Evolutionary conservation across 192 early-diverging fungal species (phyloP).

Genomic region (Chytriomyces confervae): DNA sequence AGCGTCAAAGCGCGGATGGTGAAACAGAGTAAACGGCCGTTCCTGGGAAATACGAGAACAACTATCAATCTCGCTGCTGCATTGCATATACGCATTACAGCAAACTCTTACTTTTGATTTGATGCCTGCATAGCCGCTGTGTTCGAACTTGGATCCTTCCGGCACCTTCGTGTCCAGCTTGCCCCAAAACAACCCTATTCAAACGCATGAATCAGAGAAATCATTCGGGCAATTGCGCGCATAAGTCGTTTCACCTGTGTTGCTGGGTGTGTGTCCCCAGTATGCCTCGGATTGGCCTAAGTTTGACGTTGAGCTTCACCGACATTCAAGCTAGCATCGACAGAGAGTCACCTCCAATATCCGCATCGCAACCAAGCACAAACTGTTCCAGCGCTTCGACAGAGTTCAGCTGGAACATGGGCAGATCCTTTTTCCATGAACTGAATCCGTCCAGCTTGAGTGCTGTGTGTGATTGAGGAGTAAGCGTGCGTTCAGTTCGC

Average conservation of each 20-base stretch:
- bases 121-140: conserved; percentile 92
- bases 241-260: conserved; percentile 51
- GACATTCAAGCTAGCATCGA: not conserved
- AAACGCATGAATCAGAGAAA: not conserved
- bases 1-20: conserved; percentile 82
- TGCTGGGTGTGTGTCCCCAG: conserved; percentile 71
- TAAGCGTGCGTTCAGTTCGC: not conserved
- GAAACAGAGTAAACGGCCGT: conserved; percentile 71
- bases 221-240: conserved; percentile 28
- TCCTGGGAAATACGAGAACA: conserved; percentile 48
- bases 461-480: not conserved
- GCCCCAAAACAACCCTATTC: conserved; percentile 75
- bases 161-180: conserved; percentile 81
- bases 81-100: not conserved
- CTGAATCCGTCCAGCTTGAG: conserved; percentile 24
- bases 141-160: conserved; percentile 68
- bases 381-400: conserved; percentile 74
- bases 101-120: conserved; percentile 67
- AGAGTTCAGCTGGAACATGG: conserved; percentile 69
- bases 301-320: not conserved
- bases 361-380: conserved; percentile 86
- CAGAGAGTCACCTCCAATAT: conserved; percentile 80
- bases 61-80: not conserved
- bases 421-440: conserved; percentile 71
- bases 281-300: conserved; percentile 74